Evolutionary conservation across 1,139 yeast species (phyloP).

Genomic region (Meyerozyma athensensis): DNA sequence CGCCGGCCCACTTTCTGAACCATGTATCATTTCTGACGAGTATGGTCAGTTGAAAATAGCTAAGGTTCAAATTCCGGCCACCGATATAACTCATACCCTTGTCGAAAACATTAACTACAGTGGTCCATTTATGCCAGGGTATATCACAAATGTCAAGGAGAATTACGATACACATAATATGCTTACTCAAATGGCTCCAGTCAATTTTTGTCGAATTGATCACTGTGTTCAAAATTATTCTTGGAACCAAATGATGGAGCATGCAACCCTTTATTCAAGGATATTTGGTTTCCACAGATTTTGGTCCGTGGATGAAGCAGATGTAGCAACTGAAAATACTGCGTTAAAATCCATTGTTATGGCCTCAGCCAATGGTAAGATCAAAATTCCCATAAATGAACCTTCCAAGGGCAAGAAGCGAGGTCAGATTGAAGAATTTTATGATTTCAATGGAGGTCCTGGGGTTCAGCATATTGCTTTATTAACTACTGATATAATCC

Average conservation of each 20-base stretch:
- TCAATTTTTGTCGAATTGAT: constrained; percentile 47
- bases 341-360: constrained; percentile 72
- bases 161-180: constrained; percentile 4
- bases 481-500: constrained; percentile 54
- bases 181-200: constrained; percentile 24
- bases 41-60: constrained; percentile 53
- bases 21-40: constrained; percentile 37
- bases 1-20: constrained; percentile 45
- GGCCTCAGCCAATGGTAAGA: constrained; percentile 61
- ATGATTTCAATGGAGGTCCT: constrained; percentile 70
- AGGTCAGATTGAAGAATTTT: constrained; percentile 79
- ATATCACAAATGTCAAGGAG: constrained; percentile 12
- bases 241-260: constrained; percentile 60
- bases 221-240: constrained; percentile 78
- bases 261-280: constrained; percentile 54
- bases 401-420: constrained; percentile 65
- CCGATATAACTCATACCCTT: constrained; percentile 67
- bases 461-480: constrained; percentile 83
- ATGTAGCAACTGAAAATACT: constrained; percentile 62
- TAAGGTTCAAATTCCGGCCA: constrained; percentile 50
- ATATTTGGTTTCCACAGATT: constrained; percentile 71
- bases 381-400: constrained; percentile 81
- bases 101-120: constrained; percentile 43
- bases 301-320: constrained; percentile 81
- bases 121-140: constrained; percentile 60